Evolutionary conservation across 139 green algal species (phyloP).

Genomic region (Chlamydomonas schloesseri): DNA sequence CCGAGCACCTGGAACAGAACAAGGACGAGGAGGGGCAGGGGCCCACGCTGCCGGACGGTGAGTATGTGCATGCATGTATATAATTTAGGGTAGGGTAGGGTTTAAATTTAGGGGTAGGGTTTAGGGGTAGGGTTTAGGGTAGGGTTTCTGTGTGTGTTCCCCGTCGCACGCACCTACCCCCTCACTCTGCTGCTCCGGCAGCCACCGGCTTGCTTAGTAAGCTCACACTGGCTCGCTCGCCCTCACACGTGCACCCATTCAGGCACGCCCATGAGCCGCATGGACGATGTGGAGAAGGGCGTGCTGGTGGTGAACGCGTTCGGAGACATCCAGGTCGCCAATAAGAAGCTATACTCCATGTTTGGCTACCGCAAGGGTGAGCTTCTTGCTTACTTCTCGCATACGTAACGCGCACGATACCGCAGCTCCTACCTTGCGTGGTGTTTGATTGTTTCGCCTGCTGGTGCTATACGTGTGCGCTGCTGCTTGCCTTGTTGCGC

Average conservation of each 20-base stretch:
- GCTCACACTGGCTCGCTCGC: no score
- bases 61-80: background rate
- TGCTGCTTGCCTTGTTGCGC: no score
- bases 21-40: constrained; percentile 15
- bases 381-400: background rate
- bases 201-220: no score
- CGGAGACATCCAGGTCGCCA: constrained; percentile 30
- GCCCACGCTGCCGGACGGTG: constrained; percentile 26
- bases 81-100: background rate
- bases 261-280: constrained; percentile 33
- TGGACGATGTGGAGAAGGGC: constrained; percentile 27
- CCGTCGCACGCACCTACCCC: no score
- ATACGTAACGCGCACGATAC: no score
- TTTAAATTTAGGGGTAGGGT: background rate
- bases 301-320: constrained; percentile 34
- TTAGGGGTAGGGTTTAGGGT: no score
- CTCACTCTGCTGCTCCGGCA: background rate
- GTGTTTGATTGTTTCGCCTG: no score
- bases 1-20: constrained; percentile 18
- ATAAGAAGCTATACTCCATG: constrained; percentile 14
- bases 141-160: no score
- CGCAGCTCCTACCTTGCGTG: no score
- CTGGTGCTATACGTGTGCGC: no score
- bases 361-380: constrained; percentile 41
- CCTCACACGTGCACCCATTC: no score